A percentile compares a stretch with the other conserved stretches of the same genome.
These are phyloP conservation scores for Globisporangium uncinulatum DNA, from an alignment of 352 stramenopile species.

Conservation along the genomic window DNA sequence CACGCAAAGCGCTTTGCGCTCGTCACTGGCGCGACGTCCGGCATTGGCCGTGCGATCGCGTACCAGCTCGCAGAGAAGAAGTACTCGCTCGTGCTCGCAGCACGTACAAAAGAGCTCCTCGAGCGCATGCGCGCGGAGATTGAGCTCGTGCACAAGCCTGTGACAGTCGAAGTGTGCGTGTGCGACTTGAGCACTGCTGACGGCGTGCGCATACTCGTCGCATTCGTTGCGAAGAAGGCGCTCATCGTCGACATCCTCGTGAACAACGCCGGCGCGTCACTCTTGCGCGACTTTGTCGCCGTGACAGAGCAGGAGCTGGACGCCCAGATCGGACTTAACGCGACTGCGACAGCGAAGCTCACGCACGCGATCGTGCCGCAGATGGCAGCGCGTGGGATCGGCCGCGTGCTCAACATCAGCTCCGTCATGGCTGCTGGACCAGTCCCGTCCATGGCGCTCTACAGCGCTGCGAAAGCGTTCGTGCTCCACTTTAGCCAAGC, in stretches of 20 bases:
- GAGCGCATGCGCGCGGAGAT: slow-evolving; percentile 71
- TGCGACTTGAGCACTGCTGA: slow-evolving; percentile 48
- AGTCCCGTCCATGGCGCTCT: slow-evolving; percentile 65
- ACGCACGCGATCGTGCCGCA: slow-evolving; percentile 58
- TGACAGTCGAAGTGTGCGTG: slow-evolving; percentile 48
- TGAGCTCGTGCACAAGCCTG: slow-evolving; percentile 59
- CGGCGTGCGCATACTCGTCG: slow-evolving; percentile 50
- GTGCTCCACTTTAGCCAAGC: slow-evolving; percentile 69
- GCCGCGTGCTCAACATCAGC: slow-evolving; percentile 80
- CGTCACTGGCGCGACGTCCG: slow-evolving; percentile 68
- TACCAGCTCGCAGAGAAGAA: slow-evolving; percentile 76
- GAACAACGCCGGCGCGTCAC: slow-evolving; percentile 64
- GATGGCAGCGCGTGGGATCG: slow-evolving; percentile 64
- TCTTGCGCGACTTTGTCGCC: slow-evolving; percentile 38
- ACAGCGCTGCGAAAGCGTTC: slow-evolving; percentile 74
- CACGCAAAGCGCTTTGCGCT: slow-evolving; percentile 54
- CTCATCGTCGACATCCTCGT: slow-evolving; percentile 80
- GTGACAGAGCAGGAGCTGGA: slow-evolving; percentile 38
- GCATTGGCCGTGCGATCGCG: slow-evolving; percentile 73
- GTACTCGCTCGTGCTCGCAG: slow-evolving; percentile 71
- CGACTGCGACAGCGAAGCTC: slow-evolving; percentile 54
- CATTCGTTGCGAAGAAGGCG: slow-evolving; percentile 50
- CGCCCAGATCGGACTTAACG: slow-evolving; percentile 63
- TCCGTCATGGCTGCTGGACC: slow-evolving; percentile 43
- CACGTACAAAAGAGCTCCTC: slow-evolving; percentile 48